A percentile compares a stretch with the other conserved stretches of the same genome.
phyloP scores from a whole-genome alignment of 2,329 filamentous ascomycete species.

The Pezicula rhizophila region DNA sequence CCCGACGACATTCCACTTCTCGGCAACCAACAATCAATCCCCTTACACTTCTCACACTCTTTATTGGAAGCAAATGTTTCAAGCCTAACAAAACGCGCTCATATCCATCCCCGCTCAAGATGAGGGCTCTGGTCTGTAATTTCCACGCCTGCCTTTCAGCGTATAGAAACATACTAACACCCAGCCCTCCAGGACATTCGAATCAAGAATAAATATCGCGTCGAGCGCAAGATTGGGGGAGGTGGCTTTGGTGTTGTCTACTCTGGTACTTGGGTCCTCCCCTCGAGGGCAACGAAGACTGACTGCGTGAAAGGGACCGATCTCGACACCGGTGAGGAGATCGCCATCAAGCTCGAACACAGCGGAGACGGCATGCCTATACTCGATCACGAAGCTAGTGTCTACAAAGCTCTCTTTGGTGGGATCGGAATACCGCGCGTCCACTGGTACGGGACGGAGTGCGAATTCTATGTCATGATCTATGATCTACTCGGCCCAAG shows the following conservation, averaged over 20 bases:
- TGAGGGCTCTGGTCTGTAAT: too few species aligned
- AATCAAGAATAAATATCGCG: conserved; percentile 99
- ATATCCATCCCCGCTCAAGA: too few species aligned
- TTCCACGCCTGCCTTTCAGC: too few species aligned
- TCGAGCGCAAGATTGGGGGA: conserved; percentile 97
- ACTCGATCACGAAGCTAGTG: conserved; percentile 95
- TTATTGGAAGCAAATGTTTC: too few species aligned
- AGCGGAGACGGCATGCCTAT: conserved; percentile 99
- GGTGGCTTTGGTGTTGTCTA: conserved; percentile 98
- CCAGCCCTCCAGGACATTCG: conserved; percentile 99
- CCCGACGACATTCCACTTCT: too few species aligned
- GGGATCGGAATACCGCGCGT: conserved; percentile 98
- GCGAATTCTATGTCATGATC: conserved; percentile 99
- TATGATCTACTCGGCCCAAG: conserved; percentile 92
- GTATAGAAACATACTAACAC: too few species aligned
- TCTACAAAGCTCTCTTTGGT: conserved; percentile 84
- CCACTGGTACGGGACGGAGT: conserved; percentile 98
- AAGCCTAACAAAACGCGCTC: too few species aligned
- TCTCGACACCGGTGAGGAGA: conserved; percentile 99
- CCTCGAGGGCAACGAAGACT: too few species aligned
- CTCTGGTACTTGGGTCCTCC: too few species aligned
- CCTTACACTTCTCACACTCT: too few species aligned
- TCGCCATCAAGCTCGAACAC: conserved; percentile 98
- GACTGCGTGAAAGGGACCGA: too few species aligned
- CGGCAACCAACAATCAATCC: too few species aligned